phyloP scores from a whole-genome alignment of 2,329 filamentous ascomycete genomes.

The Metarhizium album region DNA sequence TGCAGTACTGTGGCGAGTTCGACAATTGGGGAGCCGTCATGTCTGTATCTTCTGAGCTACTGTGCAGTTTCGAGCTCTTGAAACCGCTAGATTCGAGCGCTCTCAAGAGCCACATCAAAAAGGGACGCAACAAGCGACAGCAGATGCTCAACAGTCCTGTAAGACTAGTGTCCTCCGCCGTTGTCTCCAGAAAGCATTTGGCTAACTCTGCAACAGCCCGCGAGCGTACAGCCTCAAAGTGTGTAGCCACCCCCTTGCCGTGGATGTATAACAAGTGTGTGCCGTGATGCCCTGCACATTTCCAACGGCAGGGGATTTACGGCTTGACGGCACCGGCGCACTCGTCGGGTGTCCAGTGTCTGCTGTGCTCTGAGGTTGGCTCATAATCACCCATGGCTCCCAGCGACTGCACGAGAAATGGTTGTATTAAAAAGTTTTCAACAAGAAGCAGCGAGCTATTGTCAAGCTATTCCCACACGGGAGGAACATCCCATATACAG shows the following conservation, averaged over 20 bases:
- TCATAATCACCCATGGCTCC: background rate
- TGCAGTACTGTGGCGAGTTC: constrained; percentile 92
- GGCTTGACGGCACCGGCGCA: background rate
- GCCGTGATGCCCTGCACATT: background rate
- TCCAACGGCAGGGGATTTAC: background rate
- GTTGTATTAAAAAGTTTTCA: background rate
- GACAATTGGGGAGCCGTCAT: constrained; percentile 99
- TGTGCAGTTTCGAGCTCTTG: constrained; percentile 94
- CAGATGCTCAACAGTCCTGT: constrained; percentile 94
- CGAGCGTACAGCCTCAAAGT: constrained; percentile 45
- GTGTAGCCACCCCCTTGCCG: background rate
- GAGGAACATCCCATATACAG: background rate
- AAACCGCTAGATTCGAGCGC: constrained; percentile 95
- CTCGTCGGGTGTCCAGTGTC: background rate
- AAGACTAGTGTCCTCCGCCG: constrained; percentile 33
- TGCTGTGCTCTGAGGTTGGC: background rate
- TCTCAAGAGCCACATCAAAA: constrained; percentile 98
- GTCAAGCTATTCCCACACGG: background rate
- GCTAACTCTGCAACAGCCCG: constrained; percentile 29
- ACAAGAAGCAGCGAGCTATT: background rate
- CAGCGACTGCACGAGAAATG: background rate
- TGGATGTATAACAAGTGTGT: background rate
- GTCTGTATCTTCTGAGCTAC: constrained; percentile 86
- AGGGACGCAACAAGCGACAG: constrained; percentile 87
- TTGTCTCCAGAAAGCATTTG: background rate